Evolutionary conservation across 2,329 filamentous ascomycete species (phyloP), one percentile per base, ranked within the genome.

Genomic region (Aspergillus chevalieri): DNA sequence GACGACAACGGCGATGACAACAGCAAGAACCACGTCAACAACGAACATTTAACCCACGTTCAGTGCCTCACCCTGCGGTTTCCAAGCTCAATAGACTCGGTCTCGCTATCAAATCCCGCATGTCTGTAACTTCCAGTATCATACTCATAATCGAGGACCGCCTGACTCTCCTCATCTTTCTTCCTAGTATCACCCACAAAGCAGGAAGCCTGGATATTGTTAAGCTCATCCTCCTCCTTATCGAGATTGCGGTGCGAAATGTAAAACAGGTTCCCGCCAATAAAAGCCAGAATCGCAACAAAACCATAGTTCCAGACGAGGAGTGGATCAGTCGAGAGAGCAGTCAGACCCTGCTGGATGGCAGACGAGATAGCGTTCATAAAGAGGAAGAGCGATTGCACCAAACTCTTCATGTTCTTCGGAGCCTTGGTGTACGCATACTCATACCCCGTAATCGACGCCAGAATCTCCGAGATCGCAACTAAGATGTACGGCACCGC

Each of bases 381-480:
- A 72, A 86, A 84, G 42, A 88, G 75, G 67, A 82, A 84, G 60
- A 88, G 73, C 24, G 79, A 79, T 66, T 72, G 74, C 8, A 90
- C 85, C 33, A 89, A 75, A 7, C 82, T 85, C 61, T 85, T 84
- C 86, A 90, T 90, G 72, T 88, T 89, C 65, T 79, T 82, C 30
- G 86, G 86, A 0, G 85, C 85, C 69, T 88, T 87, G 61, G 83
- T 84, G 72, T 83, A 89, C 28, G 86, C 86, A 58, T 87, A 88
- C 65, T 89, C 86, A 59, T 85, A 81, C 1, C 82, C 82, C 0
- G 79, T 82, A 57, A 82, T 77, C 10, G 72, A 76, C 7, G 77
- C 73, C 57, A 81, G 78, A 55, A 81, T 80, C 58, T 82, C 79
- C 3, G 77, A 78, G 53, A 80, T 72, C 24, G 74, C 79, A 50